Base-by-base conservation (phyloP, 345 rosid species). In the Heritiera littoralis region DNA sequence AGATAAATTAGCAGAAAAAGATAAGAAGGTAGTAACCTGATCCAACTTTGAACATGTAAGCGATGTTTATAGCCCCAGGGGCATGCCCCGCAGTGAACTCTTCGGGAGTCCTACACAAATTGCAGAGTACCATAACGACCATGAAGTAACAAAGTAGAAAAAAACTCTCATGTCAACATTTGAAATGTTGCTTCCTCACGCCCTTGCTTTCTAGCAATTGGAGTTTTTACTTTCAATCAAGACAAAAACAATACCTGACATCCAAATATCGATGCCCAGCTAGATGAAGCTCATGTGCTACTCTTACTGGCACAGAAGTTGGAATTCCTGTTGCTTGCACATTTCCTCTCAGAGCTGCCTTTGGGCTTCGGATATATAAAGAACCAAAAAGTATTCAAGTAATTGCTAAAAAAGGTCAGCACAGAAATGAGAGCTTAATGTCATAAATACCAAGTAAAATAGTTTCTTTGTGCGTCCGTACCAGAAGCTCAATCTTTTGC, bases 301-400 rank as follows among this genome's bases (percentile, higher is more conserved):
- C 96, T 82, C 97, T 80, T 8, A 93, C 97, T 0, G 98, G 99
- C 46, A 95, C 99, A 6, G 99, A 95, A 61, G 90, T 81, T 7
- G 97, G 97, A 76, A 85, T 83, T 59, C 88, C 89, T 4, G 75
- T 81, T 12, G 89, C 87, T 75, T 87, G 90, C 82, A 77, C 41
- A 63, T 84, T 84, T 20, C 79, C 81, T 80, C 85, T 76, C 45
- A 74, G 46, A 40, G 77, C 65, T 13, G 87, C 85, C 67, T 82
- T 87, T 0, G 84, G 66, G 60, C 90, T 89, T 75, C 61, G 81
- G 32, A 41, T 23, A n/a, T 6, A 69, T 3, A 80, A 23, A 23
- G 28, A 23, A 72, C 9, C 43, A 49, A 10, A 13, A 11, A 15
- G 30, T 28, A 81, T 28, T 69, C 74, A 23, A 10, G 17, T 48